A percentile compares a stretch with the other conserved stretches of the same genome.
Evolutionary conservation across 176 grass and related monocot genomes (phyloP).

Genomic region (Eragrostis nindensis): DNA sequence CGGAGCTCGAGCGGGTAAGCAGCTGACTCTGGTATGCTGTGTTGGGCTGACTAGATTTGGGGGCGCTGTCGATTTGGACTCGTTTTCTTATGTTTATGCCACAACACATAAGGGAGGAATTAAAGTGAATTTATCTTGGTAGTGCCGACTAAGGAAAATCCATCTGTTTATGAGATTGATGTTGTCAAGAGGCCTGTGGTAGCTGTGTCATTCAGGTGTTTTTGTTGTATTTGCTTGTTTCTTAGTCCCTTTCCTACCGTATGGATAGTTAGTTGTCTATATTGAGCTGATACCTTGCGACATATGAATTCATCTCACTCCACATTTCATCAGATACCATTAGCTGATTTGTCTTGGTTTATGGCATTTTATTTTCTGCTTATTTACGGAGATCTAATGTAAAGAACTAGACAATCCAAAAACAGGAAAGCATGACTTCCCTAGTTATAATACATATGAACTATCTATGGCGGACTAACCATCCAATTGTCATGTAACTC

Average conservation of each 20-base stretch:
- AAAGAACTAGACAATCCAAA: not conserved
- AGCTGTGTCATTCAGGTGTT: conserved; percentile 15
- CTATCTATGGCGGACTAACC: not conserved
- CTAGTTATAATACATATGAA: not conserved
- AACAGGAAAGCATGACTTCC: too few relatives aligned
- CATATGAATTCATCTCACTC: conserved; percentile 8
- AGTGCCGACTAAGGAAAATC: not conserved
- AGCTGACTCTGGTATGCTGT: not conserved
- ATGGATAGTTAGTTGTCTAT: not conserved
- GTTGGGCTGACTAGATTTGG: not conserved
- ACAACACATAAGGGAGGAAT: not conserved
- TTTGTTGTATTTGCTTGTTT: not conserved
- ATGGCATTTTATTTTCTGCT: not conserved
- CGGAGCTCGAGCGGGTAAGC: conserved; percentile 48
- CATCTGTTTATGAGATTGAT: not conserved
- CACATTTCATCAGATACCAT: not conserved
- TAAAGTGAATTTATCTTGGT: not conserved
- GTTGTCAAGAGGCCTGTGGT: too few relatives aligned
- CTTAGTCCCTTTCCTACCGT: not conserved
- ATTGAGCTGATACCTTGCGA: not conserved
- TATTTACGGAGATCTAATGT: not conserved
- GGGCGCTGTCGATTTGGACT: not conserved
- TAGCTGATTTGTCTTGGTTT: not conserved
- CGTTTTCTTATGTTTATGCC: not conserved
- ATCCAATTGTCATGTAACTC: too few relatives aligned